Percentiles rank a stretch among this genome's conserved stretches.
Evolutionary conservation across 805 yeast species (phyloP).

Genomic region (Candida chilensis): DNA sequence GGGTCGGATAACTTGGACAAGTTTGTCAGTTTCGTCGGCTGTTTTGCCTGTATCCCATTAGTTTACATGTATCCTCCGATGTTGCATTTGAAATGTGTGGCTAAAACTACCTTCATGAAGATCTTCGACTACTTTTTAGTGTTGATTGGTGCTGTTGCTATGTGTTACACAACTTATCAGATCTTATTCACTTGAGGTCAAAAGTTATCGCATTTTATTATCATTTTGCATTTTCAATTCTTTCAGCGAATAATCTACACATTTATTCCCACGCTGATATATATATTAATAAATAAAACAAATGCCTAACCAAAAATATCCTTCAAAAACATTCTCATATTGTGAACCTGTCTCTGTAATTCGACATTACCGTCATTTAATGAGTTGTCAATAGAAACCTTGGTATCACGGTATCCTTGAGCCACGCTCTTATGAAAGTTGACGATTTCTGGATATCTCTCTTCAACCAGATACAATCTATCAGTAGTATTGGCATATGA

Average conservation of each 20-base stretch:
- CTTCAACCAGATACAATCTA: no score
- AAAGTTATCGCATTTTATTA: no score
- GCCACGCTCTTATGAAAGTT: conserved; percentile 4
- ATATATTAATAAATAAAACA: background rate
- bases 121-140: conserved; percentile 39
- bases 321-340: conserved; percentile 11
- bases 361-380: conserved; percentile 6
- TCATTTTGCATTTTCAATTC: background rate
- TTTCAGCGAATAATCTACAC: background rate
- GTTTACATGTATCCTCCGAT: conserved; percentile 83
- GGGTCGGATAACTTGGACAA: conserved; percentile 65
- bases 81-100: conserved; percentile 52
- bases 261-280: background rate
- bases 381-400: conserved; percentile 4
- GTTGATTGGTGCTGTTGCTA: conserved; percentile 47
- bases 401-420: no score
- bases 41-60: conserved; percentile 79
- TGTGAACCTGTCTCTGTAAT: conserved; percentile 14
- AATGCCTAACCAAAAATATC: conserved; percentile 4
- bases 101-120: conserved; percentile 25
- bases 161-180: conserved; percentile 62
- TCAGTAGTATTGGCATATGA: conserved; percentile 24
- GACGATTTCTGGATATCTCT: no score
- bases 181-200: conserved; percentile 23
- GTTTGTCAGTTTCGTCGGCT: conserved; percentile 75